Base-by-base conservation (phyloP, 1,284 basidiomycete species). In the Sanghuangporus baumii region DNA sequence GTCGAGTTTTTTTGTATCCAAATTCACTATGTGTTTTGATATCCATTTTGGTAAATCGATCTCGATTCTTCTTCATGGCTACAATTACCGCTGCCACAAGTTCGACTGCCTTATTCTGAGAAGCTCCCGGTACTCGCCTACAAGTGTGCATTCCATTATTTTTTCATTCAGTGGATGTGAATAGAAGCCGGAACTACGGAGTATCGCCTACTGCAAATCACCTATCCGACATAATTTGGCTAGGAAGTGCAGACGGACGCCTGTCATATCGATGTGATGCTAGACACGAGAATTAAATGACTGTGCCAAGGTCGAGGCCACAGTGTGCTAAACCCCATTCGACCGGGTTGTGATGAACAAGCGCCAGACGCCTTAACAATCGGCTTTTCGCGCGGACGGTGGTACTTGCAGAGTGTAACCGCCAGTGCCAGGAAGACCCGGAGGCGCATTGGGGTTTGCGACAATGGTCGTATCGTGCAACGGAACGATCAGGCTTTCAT, bases 371-470 rank as follows among this genome's bases (percentile, higher is more conserved):
- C 65, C 69, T 59, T 60, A 65, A 67, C 26, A 68, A 64, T 55
- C 71, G 69, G 40, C 51, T 40, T 66, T 71, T 72, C 51, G 73
- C 74, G 55, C 78, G 70, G 55, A 89, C 76, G 66, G 87, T 12
- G 62, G 62, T 18, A 50, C 57, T 26, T 59, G 56, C 14, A 59
- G 52, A 12, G 50, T 74, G 73, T 88, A 86, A 2, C 86, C 82
- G 6, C 88, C 88, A 3, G 88, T 90, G 8, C 70, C 70, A 54
- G 70, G 69, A n/a, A 71, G 58, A 18, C 69, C 70, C 31, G 68
- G 34, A 58, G 61, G 61, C 18, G 55, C 55, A 16, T 60, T 40
- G 20, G 40, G 40, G 37, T 60, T 60, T 16, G 54, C 34, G 41
- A 56, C 8, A 8, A 60, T 38, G 23, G 63, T 55, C 18, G 58